Percentiles rank a stretch among this genome's conserved stretches.
phyloP scores from a whole-genome alignment of 345 rosid species.

The Citrus australasica region DNA sequence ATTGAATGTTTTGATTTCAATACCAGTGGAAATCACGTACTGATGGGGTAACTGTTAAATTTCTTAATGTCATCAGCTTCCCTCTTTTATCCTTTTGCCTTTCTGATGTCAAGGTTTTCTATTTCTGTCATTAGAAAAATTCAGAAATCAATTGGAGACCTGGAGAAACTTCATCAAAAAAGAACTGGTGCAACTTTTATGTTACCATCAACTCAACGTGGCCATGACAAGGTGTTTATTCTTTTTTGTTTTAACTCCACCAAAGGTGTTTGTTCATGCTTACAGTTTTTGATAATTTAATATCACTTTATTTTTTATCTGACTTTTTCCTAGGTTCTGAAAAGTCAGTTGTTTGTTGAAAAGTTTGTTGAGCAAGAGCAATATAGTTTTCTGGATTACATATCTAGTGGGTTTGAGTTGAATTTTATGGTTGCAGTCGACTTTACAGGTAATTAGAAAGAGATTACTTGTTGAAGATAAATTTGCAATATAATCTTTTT shows the following conservation, averaged over 20 bases:
- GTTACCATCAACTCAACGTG: slow-evolving; percentile 29
- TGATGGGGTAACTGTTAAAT: slow-evolving; percentile 56
- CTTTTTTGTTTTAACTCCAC: neutral
- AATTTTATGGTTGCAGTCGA: slow-evolving; percentile 95
- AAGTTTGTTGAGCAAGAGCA: slow-evolving; percentile 58
- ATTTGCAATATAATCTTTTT: neutral
- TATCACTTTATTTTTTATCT: neutral
- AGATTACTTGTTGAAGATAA: neutral
- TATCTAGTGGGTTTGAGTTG: slow-evolving; percentile 76
- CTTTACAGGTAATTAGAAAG: slow-evolving; percentile 61
- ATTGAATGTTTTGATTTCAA: slow-evolving; percentile 88
- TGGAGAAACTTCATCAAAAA: slow-evolving; percentile 57
- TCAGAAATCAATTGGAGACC: slow-evolving; percentile 63
- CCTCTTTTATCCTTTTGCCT: neutral
- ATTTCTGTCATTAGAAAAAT: slow-evolving; percentile 42
- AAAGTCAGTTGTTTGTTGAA: slow-evolving; percentile 78
- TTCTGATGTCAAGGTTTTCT: slow-evolving; percentile 3
- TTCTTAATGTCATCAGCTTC: neutral
- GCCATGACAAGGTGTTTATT: slow-evolving; percentile 58
- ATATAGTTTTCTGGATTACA: slow-evolving; percentile 77
- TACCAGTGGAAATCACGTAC: slow-evolving; percentile 56
- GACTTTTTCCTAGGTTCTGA: slow-evolving; percentile 42
- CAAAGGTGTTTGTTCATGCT: slow-evolving; percentile 43
- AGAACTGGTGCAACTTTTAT: slow-evolving; percentile 47
- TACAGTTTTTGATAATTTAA: neutral